A percentile compares a stretch with the other conserved stretches of the same genome.
Evolutionary conservation across 1,284 basidiomycete genomes (phyloP).

Genomic region (Ustilago vetiveriae): DNA sequence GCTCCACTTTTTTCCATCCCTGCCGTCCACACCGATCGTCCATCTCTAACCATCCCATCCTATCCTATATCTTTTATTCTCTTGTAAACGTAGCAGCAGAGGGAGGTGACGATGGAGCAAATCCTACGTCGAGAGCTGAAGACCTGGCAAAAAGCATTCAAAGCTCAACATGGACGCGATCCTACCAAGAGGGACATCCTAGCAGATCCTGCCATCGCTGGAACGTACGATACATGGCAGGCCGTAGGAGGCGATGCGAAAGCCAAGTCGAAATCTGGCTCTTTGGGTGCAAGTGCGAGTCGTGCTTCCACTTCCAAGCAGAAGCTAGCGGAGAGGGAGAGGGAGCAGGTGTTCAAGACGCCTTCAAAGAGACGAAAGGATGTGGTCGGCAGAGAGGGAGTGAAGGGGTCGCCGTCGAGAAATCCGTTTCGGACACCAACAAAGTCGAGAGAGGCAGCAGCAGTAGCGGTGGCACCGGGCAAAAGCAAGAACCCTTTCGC

Average conservation of each 20-base stretch:
- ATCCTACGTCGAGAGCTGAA: constrained; percentile 50
- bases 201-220: constrained; percentile 47
- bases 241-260: constrained; percentile 38
- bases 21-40: no score
- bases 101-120: constrained; percentile 40
- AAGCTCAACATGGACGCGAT: constrained; percentile 50
- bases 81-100: no score
- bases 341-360: constrained; percentile 22
- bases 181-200: constrained; percentile 57
- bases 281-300: background rate
- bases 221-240: constrained; percentile 57
- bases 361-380: constrained; percentile 21
- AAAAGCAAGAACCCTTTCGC: constrained; percentile 27
- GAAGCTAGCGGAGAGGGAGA: constrained; percentile 9
- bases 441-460: background rate
- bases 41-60: no score
- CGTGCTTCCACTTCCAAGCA: constrained; percentile 19
- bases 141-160: constrained; percentile 43
- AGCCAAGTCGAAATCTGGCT: constrained; percentile 1
- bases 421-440: constrained; percentile 34
- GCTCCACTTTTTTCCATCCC: constrained; percentile 6
- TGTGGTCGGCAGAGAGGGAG: background rate
- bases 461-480: background rate
- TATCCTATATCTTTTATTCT: no score
- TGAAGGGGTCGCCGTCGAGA: constrained; percentile 2